Base-by-base conservation (phyloP, 345 rosid species). In the Syzygium jambos region DNA sequence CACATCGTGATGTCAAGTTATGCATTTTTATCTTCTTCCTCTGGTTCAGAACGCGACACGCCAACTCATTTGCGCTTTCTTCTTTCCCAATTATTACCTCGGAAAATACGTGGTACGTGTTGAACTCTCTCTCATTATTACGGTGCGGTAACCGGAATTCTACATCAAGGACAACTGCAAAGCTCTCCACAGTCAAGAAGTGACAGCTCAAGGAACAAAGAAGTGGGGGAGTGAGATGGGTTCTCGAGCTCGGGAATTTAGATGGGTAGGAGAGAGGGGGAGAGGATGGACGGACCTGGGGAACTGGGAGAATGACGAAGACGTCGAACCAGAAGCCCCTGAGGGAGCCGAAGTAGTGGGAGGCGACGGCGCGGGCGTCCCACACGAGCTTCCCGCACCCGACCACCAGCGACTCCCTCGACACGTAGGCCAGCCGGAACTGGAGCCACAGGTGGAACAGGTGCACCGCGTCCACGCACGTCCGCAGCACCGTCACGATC, bases 321-420 rank as follows among this genome's bases (percentile, higher is more conserved):
- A 90, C 90, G 88, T 97, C 99, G 86, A 97, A 94, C 98, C 98
- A 96, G 90, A 97, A 95, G 25, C 98, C 99, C 57, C 88, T 93
- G 43, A 96, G 89, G 1, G 99, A 96, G 25, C 93, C 90, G 17
- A 93, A 88, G 84, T 96, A 96, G 91, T 93, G 96, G 1, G 90
- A 84, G 23, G 96, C 98, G 88, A 97, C 94, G 11, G 95, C 94
- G 85, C 91, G 93, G 65, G 97, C 92, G 91, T 97, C 97, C 99
- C 98, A 97, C 90, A 96, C 98, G 85, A 97, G 98, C 89, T 96
- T 97, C 77, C 99, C 98, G 21, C 98, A 96, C 16, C 99, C 99
- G 14, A 96, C 94, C 0, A 97, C 99, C 30, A 97, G 91, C 0
- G 99, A 95, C 93, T 96, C 98, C 56, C 92, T 90, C 1, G 98